Evolutionary conservation across 306 rosid genomes (phyloP), one percentile per base, ranked within the genome.

Genomic region (Echinosophora koreensis): DNA sequence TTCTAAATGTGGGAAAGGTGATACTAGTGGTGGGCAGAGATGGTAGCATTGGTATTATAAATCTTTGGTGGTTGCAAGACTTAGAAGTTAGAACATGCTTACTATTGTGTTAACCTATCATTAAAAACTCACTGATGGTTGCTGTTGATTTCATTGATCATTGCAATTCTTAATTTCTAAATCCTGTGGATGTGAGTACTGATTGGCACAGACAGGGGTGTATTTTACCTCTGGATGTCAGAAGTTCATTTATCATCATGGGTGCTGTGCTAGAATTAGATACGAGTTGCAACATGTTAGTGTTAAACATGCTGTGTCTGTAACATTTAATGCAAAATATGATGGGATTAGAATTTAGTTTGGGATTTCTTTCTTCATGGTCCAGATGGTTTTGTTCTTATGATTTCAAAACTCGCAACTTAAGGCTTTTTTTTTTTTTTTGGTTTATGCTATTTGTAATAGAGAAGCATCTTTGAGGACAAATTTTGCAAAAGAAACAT

Each of bases 401-500:
- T 41, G 37, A 54, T 46, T 22, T 66, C 42, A 1, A 6, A 22
- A 64, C 50, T 55, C 68, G 22, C 17, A 15, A 81, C 35, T 39
- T 38, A 35, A 30, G 14, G 14, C 13, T 5, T 35, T 7, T 65
- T 67, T 30, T 65, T 67, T 30, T 38, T 64, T 12, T 1, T 67
- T 14, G 60, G 69, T 60, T 6, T 73, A 2, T 75, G 76, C 15
- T 78, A 49, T 62, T 34, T 42, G n/a, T 32, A 60, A 76, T 79
- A 81, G 81, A 78, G 68, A 82, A 67, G 73, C 70, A 27, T 35
- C 58, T 65, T 73, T 44, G 80, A 61, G 47, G 77, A 78, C 22
- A 39, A 60, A 57, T 67, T 32, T 74, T 61, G 74, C 52, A 32
- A 71, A 54, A 55, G 78, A 84, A 77, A 79, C 69, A 85, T 85